A percentile compares a stretch with the other conserved stretches of the same genome.
Evolutionary conservation across 768 basidiomycete species (phyloP).

Genomic region (Russula sp.): DNA sequence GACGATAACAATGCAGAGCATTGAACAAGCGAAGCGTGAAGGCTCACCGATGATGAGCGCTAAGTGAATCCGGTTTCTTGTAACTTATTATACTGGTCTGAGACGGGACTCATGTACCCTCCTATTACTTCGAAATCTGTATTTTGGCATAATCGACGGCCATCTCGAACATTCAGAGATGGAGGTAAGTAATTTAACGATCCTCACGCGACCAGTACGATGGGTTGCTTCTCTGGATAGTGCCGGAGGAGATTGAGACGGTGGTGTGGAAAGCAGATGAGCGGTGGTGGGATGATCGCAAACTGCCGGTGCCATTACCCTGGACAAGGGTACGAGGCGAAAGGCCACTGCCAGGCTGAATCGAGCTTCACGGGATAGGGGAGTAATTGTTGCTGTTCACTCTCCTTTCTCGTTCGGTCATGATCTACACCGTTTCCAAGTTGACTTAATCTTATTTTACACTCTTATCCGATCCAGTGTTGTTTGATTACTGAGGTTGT

Average conservation of each 20-base stretch:
- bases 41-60: slow-evolving; percentile 80
- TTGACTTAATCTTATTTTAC: too few relatives aligned
- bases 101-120: slow-evolving; percentile 94
- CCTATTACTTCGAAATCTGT: slow-evolving; percentile 92
- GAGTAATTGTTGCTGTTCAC: neutral
- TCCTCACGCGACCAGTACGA: slow-evolving; percentile 94
- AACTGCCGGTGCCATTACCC: neutral
- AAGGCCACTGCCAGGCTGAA: neutral
- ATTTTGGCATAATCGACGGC: slow-evolving; percentile 93
- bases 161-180: slow-evolving; percentile 99
- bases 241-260: slow-evolving; percentile 54
- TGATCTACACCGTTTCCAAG: neutral
- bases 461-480: neutral
- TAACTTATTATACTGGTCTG: slow-evolving; percentile 59
- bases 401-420: neutral
- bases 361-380: neutral
- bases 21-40: neutral
- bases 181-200: slow-evolving; percentile 96
- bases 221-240: slow-evolving; percentile 66
- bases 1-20: neutral
- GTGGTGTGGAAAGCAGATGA: slow-evolving; percentile 60
- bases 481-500: too few relatives aligned
- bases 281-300: slow-evolving; percentile 42
- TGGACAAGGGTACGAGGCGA: neutral
- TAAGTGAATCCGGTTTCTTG: slow-evolving; percentile 92